Evolutionary conservation across 2,329 filamentous ascomycete species (phyloP).

Genomic region (Dactylonectria macrodidyma): DNA sequence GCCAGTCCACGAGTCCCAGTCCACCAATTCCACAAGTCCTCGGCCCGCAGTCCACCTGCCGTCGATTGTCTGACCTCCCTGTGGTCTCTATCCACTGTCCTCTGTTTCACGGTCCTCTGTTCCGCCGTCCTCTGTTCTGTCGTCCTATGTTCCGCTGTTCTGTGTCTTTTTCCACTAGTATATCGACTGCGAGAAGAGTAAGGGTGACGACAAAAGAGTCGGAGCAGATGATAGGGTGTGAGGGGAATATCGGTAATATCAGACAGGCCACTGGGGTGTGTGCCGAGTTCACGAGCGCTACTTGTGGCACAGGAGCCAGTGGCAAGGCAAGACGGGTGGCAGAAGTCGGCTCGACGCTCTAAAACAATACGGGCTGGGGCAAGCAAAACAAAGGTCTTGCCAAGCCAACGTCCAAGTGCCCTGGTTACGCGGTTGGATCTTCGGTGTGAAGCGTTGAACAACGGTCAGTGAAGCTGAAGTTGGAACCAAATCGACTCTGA

Average conservation of each 20-base stretch:
- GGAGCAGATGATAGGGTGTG: background rate
- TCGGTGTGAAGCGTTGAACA: slow-evolving; percentile 1
- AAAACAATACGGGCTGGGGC: background rate
- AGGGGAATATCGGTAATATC: slow-evolving; percentile 2
- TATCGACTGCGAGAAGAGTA: background rate
- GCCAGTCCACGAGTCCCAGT: slow-evolving; percentile 5
- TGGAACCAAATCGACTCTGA: background rate
- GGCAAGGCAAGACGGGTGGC: background rate
- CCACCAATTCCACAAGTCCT: background rate
- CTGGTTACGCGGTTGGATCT: background rate
- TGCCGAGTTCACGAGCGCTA: slow-evolving; percentile 14
- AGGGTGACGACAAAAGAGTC: background rate
- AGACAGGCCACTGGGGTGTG: slow-evolving; percentile 7
- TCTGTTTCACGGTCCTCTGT: background rate
- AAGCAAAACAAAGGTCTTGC: background rate
- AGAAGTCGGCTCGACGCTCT: background rate
- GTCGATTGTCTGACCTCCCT: no score
- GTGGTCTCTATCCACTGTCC: background rate
- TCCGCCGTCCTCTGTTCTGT: background rate
- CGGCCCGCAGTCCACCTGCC: background rate
- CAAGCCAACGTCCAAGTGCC: background rate
- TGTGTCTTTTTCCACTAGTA: no score
- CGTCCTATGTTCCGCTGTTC: background rate
- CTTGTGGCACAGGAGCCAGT: slow-evolving; percentile 1
- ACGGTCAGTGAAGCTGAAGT: background rate